These are phyloP conservation scores for Diutina siamensis DNA, from an alignment of 1,139 yeast species.

Conservation along the genomic window DNA sequence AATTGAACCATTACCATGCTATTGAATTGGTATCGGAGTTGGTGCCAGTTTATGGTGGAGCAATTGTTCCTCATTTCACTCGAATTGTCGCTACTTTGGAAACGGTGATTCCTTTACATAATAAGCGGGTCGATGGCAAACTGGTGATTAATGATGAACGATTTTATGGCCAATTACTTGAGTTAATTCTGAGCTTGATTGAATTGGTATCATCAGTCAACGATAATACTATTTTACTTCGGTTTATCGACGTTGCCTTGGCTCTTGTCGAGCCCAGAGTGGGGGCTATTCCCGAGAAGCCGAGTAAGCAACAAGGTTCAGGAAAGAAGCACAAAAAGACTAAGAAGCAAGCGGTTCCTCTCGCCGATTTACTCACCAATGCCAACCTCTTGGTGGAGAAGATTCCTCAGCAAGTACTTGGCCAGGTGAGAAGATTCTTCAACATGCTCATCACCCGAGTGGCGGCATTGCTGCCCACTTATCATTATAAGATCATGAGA, in stretches of 20 bases:
- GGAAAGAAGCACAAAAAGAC: not conserved
- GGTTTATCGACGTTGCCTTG: slow-evolving; percentile 1
- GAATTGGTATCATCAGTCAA: not conserved
- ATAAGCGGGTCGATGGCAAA: not conserved
- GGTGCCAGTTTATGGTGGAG: not conserved
- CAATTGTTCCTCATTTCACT: not conserved
- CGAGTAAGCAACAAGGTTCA: not conserved
- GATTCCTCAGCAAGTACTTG: not conserved
- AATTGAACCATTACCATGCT: not conserved
- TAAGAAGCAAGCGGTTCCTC: not conserved
- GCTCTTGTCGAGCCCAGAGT: not conserved
- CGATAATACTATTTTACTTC: not conserved
- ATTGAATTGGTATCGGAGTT: not conserved
- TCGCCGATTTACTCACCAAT: not conserved
- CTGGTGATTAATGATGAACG: not conserved
- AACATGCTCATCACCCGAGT: not conserved
- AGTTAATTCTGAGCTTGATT: not conserved
- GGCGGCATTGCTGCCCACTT: slow-evolving; percentile 2
- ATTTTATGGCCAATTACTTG: not conserved
- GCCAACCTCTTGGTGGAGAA: not conserved
- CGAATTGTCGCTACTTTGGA: not conserved
- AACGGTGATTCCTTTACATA: not conserved
- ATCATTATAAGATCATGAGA: slow-evolving; percentile 5
- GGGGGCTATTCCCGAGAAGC: not conserved
- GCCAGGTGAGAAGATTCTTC: not conserved